A percentile compares a stretch with the other conserved stretches of the same genome.
phyloP scores from a whole-genome alignment of 495 filamentous ascomycete genomes.

The Collariella sp. region DNA sequence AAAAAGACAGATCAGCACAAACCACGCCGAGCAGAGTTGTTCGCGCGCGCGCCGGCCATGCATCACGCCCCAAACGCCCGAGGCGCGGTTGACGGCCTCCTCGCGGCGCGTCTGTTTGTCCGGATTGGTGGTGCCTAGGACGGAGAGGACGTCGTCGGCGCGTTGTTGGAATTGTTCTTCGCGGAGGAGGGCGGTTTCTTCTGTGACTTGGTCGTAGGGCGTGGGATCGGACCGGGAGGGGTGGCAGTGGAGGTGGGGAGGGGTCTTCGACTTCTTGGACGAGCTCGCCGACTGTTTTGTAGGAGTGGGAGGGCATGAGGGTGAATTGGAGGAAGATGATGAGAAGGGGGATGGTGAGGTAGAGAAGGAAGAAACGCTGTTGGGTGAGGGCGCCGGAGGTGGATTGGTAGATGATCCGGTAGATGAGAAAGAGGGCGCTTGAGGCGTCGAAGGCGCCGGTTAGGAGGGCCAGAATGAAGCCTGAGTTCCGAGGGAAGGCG shows the following conservation, averaged over 20 bases:
- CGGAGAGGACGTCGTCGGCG: slow-evolving; percentile 60
- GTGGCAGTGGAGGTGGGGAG: neutral
- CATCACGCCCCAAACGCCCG: slow-evolving; percentile 82
- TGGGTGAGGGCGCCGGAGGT: slow-evolving; percentile 53
- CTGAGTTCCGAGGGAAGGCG: slow-evolving; percentile 77
- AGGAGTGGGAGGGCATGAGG: slow-evolving; percentile 70
- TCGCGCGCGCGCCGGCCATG: slow-evolving; percentile 62
- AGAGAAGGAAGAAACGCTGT: slow-evolving; percentile 64
- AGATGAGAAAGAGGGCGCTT: slow-evolving; percentile 80
- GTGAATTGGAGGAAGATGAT: slow-evolving; percentile 63
- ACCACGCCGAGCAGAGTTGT: slow-evolving; percentile 82
- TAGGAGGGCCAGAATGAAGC: slow-evolving; percentile 72
- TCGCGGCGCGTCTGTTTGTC: slow-evolving; percentile 45
- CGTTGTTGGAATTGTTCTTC: slow-evolving; percentile 56
- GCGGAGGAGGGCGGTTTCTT: slow-evolving; percentile 49
- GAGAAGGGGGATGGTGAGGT: slow-evolving; percentile 63
- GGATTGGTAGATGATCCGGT: slow-evolving; percentile 63
- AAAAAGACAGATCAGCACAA: slow-evolving; percentile 75
- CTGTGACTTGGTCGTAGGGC: slow-evolving; percentile 52
- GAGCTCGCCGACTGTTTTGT: slow-evolving; percentile 82
- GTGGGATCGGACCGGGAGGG: too few relatives aligned
- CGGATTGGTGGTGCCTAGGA: slow-evolving; percentile 57
- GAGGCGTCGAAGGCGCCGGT: slow-evolving; percentile 88
- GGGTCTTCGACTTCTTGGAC: slow-evolving; percentile 58
- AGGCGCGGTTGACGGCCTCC: slow-evolving; percentile 51